Base-by-base conservation (phyloP, 345 rosid genomes). In the Conringia planisiliqua region DNA sequence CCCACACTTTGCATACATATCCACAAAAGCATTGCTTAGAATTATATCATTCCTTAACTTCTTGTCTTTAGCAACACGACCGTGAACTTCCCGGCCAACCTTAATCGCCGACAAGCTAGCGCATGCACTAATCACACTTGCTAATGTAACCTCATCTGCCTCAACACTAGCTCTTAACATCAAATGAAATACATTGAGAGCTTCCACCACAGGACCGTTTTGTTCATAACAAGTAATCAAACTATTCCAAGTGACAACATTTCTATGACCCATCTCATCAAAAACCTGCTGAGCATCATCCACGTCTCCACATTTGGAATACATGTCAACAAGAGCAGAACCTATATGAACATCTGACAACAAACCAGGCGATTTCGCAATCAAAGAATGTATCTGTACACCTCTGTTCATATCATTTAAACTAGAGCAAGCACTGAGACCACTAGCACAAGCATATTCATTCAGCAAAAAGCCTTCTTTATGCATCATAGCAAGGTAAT, bases 231-330 rank as follows among this genome's bases (percentile, higher is more conserved):
- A 87, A 0, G 94, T 86, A 66, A 93, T 87, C 84, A 93, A 84
- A 80, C 91, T 89, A 73, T 93, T 91, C 97, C 98, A 93, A 74
- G 97, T 88, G 22, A 93, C 94, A 66, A 85, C 67, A 70, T 89
- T 93, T 73, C 83, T 80, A 27, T 71, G 69, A 52, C 62, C 57
- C 96, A 93, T 86, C 68, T 66, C 84, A 66, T 88, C 82, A 72
- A 93, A 93, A 66, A 82, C 89, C 30, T 47, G 64, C 70, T 78
- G 90, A 62, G 92, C 90, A 74, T 75, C 84, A 32, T 47, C 52
- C 17, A 86, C 91, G 33, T 61, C 32, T 59, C 93, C 84, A 13
- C 98, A 88, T 84, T 93, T 93, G 36, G 92, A 85, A 79, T 90
- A 89, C 91, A 90, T 85, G 29, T 89, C 93, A 75, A 90, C 73